A percentile compares a stretch with the other conserved stretches of the same genome.
Evolutionary conservation across 139 green algal species (phyloP).

Genomic region (Coelastrella sp.): DNA sequence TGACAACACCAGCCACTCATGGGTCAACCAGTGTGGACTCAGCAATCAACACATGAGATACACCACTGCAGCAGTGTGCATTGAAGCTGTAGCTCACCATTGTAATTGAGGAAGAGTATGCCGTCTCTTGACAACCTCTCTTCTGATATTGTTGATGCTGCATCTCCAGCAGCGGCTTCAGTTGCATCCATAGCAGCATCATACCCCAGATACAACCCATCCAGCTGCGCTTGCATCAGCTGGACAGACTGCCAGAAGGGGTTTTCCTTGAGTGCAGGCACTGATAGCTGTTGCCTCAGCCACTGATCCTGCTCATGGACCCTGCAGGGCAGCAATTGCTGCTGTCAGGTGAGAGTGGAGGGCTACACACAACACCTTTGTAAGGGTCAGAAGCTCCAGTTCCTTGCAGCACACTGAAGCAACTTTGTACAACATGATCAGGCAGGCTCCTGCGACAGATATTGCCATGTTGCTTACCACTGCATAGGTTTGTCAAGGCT

Average conservation of each 20-base stretch:
- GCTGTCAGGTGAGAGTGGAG: neutral
- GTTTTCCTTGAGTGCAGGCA: neutral
- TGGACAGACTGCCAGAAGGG: conserved; percentile 61
- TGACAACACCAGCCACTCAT: too few relatives aligned
- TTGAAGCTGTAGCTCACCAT: conserved; percentile 55
- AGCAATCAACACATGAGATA: neutral
- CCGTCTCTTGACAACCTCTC: conserved; percentile 58
- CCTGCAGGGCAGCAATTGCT: conserved; percentile 47
- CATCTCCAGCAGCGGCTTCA: neutral
- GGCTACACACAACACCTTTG: too few relatives aligned
- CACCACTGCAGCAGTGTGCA: neutral
- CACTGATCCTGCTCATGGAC: conserved; percentile 67
- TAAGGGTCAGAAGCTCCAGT: too few relatives aligned
- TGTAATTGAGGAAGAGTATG: conserved; percentile 75
- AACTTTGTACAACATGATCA: neutral
- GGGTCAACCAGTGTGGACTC: too few relatives aligned
- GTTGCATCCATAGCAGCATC: conserved; percentile 38
- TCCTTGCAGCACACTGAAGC: neutral
- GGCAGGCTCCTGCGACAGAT: neutral
- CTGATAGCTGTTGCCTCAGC: conserved; percentile 47
- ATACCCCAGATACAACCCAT: conserved; percentile 76
- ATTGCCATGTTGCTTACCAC: conserved; percentile 40
- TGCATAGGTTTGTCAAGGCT: conserved; percentile 49
- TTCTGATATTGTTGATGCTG: neutral
- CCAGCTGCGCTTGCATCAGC: conserved; percentile 69